A percentile compares a stretch with the other conserved stretches of the same genome.
phyloP scores from a whole-genome alignment of 345 rosid genomes.

The Erysimum cheiranthoides region DNA sequence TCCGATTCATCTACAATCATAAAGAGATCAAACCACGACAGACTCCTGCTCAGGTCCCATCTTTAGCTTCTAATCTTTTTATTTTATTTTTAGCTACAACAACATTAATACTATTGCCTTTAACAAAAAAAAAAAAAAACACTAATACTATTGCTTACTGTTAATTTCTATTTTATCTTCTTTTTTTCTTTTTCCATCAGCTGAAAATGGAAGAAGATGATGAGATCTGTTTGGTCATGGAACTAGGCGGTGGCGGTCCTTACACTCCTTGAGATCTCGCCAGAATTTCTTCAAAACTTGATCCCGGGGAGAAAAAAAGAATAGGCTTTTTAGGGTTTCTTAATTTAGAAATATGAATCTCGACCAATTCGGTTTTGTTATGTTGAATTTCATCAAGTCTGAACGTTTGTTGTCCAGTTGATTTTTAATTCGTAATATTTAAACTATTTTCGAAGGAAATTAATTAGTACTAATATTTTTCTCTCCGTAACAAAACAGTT shows the following conservation, averaged over 20 bases:
- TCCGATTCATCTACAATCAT: constrained; percentile 52
- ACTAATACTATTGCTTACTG: not conserved
- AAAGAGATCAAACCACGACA: constrained; percentile 50
- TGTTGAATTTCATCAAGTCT: constrained; percentile 12
- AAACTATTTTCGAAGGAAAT: not conserved
- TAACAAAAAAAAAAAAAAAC: too few relatives aligned
- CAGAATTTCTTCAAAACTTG: constrained; percentile 11
- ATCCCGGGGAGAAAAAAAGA: not conserved
- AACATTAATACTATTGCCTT: not conserved
- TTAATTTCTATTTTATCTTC: not conserved
- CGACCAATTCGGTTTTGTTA: not conserved
- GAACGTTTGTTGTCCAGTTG: constrained; percentile 9
- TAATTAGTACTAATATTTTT: not conserved
- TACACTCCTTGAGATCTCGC: constrained; percentile 14
- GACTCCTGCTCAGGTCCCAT: constrained; percentile 52
- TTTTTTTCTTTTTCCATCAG: not conserved
- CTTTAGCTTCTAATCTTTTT: not conserved
- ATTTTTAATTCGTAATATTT: constrained; percentile 4
- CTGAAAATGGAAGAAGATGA: constrained; percentile 35
- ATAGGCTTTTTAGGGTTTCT: constrained; percentile 6
- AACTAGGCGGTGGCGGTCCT: constrained; percentile 37
- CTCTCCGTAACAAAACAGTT: not conserved
- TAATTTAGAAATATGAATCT: not conserved
- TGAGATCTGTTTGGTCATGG: constrained; percentile 21
- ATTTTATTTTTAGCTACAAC: not conserved